Evolutionary conservation across 352 stramenopile species (phyloP), one percentile per base, ranked within the genome.

Genomic region (Phytophthora uliginosa): DNA sequence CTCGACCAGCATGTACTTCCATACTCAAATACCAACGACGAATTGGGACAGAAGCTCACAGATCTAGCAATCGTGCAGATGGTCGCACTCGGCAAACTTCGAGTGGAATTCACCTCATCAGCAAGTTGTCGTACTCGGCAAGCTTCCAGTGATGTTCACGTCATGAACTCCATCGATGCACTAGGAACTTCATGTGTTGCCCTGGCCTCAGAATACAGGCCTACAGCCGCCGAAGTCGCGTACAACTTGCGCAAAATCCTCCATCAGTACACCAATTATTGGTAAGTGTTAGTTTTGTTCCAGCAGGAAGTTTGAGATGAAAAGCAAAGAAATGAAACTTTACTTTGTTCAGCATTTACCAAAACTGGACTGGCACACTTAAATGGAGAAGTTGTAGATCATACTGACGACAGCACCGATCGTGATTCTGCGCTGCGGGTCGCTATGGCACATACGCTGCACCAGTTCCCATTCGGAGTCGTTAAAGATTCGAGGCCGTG

Each of bases 371-470:
- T 50, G 40, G 4, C 8, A 50, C 18, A n/a, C 4, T 12, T 50
- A 50, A 50, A 50, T 18, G 40, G 40, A 50, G 18, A 50, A 50
- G 40, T 50, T 50, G 17, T 50, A 50, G 15, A 50, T 48, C 40
- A 50, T 50, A 12, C 40, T 50, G 17, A 50, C 40, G 17, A 50
- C 40, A n/a, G 40, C 40, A 2, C 40, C 40, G 17, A 50, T 50
- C 7, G 40, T 50, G 18, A 50, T 50, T n/a, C 40, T 50, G 40
- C 40, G 17, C 40, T 50, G 40, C 7, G 40, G 40, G 17, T 22
- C 40, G 40, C 18, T n/a, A 50, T 50, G 40, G 17, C 40, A 50
- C 40, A 50, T 50, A 3, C 40, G 40, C 18, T 22, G 15, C 18
- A 50, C 40, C 40, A 50, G 6, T 17, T 50, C 40, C 40, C 40